Base-by-base conservation (phyloP, 164 flowering plant species). In the Hamamelis virginiana region DNA sequence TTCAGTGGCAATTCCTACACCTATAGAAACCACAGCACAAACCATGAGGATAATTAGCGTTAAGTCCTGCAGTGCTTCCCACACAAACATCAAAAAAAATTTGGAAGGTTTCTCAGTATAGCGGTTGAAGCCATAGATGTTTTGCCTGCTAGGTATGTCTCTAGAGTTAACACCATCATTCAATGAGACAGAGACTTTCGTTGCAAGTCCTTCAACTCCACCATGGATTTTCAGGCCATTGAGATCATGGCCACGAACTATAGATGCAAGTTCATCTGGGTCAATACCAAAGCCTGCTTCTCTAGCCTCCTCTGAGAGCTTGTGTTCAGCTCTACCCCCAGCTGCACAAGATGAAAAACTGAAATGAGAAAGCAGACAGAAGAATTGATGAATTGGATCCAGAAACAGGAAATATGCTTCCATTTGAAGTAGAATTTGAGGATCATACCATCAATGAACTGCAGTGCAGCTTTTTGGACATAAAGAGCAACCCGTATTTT, bases 381-480 rank as follows among this genome's bases (percentile, higher is more conserved):
- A 41, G 27, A 28, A 3, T 33, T 18, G 4, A 21, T 21, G 28
- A 58, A 33, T 28, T 51, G 22, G 10, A 48, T 33, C 41, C 6
- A 33, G 6, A 33, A 2, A 2, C 41, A 33, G 2, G 41, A 33
- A 33, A 33, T 33, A 33, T 2, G 41, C 2, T 33, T 33, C 41
- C 41, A n/a, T 18, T 19, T 27, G 5, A 0, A 46, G 45, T 33
- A 11, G 33, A 9, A 23, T 10, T 14, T 16, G 26, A 16, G 47
- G 5, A 38, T 12, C 74, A 57, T 85, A 84, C 91, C 89, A 25
- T 77, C 85, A 57, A 84, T 84, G 75, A 86, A 87, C 14, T 81
- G 83, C 60, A 86, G 65, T 41, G 89, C 89, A n/a, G 91, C 91
- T 62, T 84, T 81, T 66, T 87, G 87, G 56, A 87, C 91, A 16